Percentiles rank a stretch among this genome's conserved stretches.
Evolutionary conservation across 768 basidiomycete species (phyloP).

Genomic region (Rhizopogon roseolus): DNA sequence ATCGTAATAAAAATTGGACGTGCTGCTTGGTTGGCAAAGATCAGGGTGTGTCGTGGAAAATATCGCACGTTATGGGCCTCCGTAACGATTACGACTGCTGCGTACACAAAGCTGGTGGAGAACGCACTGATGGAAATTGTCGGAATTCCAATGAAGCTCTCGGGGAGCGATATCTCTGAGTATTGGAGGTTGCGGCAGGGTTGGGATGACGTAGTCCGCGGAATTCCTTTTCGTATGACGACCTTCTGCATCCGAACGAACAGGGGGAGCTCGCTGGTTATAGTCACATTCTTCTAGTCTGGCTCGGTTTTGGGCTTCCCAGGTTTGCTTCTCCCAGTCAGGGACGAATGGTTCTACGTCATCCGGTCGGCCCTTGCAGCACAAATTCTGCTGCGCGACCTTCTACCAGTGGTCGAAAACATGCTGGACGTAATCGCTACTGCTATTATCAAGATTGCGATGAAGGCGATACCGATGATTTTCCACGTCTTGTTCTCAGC

Average conservation of each 20-base stretch:
- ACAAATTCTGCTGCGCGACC: constrained; percentile 48
- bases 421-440: constrained; percentile 50
- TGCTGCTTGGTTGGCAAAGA: not conserved
- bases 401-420: constrained; percentile 73
- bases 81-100: constrained; percentile 7
- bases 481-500: constrained; percentile 57
- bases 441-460: constrained; percentile 56
- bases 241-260: not conserved
- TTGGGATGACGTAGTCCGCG: not conserved
- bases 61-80: not conserved
- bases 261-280: constrained; percentile 3
- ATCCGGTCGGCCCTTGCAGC: constrained; percentile 28
- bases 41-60: not conserved
- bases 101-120: constrained; percentile 17
- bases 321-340: constrained; percentile 59
- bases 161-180: constrained; percentile 3
- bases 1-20: not conserved
- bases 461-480: constrained; percentile 62
- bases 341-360: constrained; percentile 54
- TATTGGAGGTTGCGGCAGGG: constrained; percentile 1
- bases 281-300: not conserved
- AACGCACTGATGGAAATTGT: constrained; percentile 8
- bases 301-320: constrained; percentile 39
- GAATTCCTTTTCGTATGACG: not conserved
- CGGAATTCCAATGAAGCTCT: constrained; percentile 21